A percentile compares a stretch with the other conserved stretches of the same genome.
These are phyloP conservation scores for Cytospora paraplurivora DNA, from an alignment of 2,329 filamentous ascomycete species.

Conservation along the genomic window DNA sequence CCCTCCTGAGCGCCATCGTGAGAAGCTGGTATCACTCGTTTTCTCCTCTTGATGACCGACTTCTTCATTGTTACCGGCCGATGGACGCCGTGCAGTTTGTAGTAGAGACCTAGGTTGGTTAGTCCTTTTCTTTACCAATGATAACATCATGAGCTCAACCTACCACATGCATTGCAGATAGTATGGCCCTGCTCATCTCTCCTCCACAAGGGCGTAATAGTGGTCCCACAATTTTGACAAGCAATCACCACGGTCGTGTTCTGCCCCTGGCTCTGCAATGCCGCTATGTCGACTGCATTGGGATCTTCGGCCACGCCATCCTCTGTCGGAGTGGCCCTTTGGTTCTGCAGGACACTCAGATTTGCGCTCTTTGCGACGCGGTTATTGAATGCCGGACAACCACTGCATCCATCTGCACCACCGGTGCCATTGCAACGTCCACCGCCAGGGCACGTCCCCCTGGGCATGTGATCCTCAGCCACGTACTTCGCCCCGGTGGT, in stretches of 20 bases:
- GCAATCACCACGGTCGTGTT: constrained; percentile 75
- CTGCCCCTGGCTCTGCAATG: constrained; percentile 44
- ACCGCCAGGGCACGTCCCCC: constrained; percentile 92
- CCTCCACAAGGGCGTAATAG: constrained; percentile 94
- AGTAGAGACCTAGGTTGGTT: constrained; percentile 73
- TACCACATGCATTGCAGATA: constrained; percentile 98
- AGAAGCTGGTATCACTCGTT: constrained; percentile 85
- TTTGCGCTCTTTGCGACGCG: constrained; percentile 85
- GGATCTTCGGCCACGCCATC: constrained; percentile 40
- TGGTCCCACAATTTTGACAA: constrained; percentile 96
- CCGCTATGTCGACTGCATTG: constrained; percentile 53
- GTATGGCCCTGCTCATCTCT: constrained; percentile 93
- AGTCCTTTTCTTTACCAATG: constrained; percentile 26
- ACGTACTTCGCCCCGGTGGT: constrained; percentile 69
- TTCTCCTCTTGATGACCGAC: constrained; percentile 91
- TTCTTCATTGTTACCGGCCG: constrained; percentile 99
- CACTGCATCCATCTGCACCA: constrained; percentile 90
- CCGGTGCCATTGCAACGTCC: constrained; percentile 96
- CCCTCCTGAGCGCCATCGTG: constrained; percentile 46
- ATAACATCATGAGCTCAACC: constrained; percentile 40
- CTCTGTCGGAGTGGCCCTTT: constrained; percentile 35
- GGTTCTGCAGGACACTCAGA: constrained; percentile 59
- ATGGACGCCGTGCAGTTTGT: constrained; percentile 93
- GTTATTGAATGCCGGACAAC: constrained; percentile 97
- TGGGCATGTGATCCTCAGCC: constrained; percentile 70